Evolutionary conservation across 495 filamentous ascomycete species (phyloP), one percentile per base, ranked within the genome.

Genomic region (Podospora fimiseda): DNA sequence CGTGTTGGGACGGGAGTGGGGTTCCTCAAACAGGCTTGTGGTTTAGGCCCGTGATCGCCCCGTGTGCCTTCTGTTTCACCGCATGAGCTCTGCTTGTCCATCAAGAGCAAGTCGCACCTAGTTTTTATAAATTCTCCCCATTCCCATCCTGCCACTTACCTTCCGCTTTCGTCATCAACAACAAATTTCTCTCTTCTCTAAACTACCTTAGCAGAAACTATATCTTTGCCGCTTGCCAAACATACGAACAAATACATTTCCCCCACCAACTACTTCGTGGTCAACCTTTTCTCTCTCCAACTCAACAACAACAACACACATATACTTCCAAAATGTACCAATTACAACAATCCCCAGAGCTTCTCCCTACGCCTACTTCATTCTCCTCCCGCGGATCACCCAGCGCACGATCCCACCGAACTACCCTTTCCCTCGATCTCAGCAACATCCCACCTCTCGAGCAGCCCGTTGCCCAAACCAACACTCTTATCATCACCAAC

Each of bases 401-500:
- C 43, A 51, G 55, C 55, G 43, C 36, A 36, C 54, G 63, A 16
- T 53, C 51, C 36, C 53, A 55, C 27, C 70, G 68, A n/a, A 68
- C 70, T 30, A 70, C 77, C n/a, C 80, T 93, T 48, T 85, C 83
- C 3, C 76, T 98, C 51, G 92, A 96, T 67, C 77, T 98, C 30
- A 84, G 84, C 54, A 84, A 76, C 64, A 65, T 96, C 16, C 92
- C 92, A 30, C 78, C 89, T 2, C 76, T 96, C 21, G 71, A 74
- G n/a, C 79, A 84, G 61, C 92, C 93, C 5, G 80, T 88, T 2
- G 82, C 86, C 19, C 90, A 92, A 30, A 87, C 89, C 53, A 98
- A 98, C 72, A 96, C 90, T 0, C 87, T 98, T 46, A 79, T 98
- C 51, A 89, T 98, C 69, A 93, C 89, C 59, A 89, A 95, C 69